Base-by-base conservation (phyloP, 805 yeast species). In the Vanderwaltozyma polyspora region DNA sequence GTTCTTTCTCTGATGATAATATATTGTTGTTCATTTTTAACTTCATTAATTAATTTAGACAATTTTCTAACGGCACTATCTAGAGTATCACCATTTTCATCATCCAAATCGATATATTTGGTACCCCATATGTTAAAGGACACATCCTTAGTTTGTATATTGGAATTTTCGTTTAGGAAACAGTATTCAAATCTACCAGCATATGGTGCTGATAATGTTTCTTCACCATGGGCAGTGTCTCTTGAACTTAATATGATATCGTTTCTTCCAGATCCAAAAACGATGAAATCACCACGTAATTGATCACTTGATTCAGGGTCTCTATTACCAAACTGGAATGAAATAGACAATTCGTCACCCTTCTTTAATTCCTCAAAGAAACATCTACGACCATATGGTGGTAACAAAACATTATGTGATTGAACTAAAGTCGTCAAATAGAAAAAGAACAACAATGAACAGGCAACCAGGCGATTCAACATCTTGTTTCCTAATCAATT, bases 81-180 rank as follows among this genome's bases (percentile, higher is more conserved):
- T 48, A 91, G 67, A 39, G 85, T 73, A 55, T 85, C 84, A 24
- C 77, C 67, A 37, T 78, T 71, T 43, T 86, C 82, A 53, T 78
- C 79, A 48, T 77, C 80, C 37, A 75, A 71, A 51, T 83, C 94
- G 33, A 89, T 76, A 56, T 82, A 89, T 36, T 87, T 75, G 24
- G 84, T 85, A 19, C 96, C 97, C 57, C 86, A 95, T 37, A 89
- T 85, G 59, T 89, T 91, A 70, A 89, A 89, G 0, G 95, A 79
- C 25, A 89, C 95, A 55, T 89, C 98, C 59, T 85, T 80, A 34
- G 89, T 83, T 29, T 69, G 72, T 31, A 76, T 55, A 15, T 73
- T 66, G 5, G 84, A 68, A 49, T 73, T 76, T 59, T 87, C 95
- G 59, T 91, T 89, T 46, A 89, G 75, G 67, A 89, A 89, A 63